phyloP scores from a whole-genome alignment of 208 protist species.

The Leishmania gerbilli region DNA sequence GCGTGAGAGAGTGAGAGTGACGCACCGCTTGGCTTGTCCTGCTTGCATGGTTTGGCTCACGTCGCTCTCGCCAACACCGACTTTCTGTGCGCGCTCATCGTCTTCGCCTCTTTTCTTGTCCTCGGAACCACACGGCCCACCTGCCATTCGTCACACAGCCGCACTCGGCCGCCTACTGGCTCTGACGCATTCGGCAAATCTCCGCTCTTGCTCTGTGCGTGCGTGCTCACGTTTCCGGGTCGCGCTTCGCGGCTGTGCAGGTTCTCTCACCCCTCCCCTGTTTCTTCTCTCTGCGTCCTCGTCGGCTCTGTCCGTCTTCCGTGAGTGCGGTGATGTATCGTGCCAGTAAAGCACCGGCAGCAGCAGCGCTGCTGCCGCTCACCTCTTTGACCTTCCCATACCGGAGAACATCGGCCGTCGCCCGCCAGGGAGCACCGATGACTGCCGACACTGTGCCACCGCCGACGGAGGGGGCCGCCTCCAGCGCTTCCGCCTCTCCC shows the following conservation, averaged over 20 bases:
- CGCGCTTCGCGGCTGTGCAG: background rate
- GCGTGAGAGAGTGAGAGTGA: background rate
- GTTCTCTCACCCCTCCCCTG: background rate
- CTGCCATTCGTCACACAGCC: background rate
- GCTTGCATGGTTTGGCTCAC: background rate
- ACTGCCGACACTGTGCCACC: background rate
- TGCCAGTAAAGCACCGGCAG: background rate
- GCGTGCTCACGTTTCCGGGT: background rate
- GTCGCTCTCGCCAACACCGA: background rate
- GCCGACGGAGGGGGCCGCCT: background rate
- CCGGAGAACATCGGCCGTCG: background rate
- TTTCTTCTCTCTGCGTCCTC: background rate
- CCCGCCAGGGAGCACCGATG: background rate
- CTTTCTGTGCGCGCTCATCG: background rate
- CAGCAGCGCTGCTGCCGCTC: conserved; percentile 5
- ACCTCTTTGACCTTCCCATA: conserved; percentile 13
- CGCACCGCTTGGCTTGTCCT: background rate
- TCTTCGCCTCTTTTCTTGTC: background rate
- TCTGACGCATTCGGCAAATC: background rate
- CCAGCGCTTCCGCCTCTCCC: conserved; percentile 3
- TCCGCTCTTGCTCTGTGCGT: background rate
- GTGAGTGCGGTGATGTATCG: conserved; percentile 6
- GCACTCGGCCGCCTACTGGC: background rate
- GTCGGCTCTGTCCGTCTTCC: background rate
- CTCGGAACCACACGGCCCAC: background rate